Conservation (phyloP, 495 filamentous ascomycete species). For the Sporormia fimetaria region DNA sequence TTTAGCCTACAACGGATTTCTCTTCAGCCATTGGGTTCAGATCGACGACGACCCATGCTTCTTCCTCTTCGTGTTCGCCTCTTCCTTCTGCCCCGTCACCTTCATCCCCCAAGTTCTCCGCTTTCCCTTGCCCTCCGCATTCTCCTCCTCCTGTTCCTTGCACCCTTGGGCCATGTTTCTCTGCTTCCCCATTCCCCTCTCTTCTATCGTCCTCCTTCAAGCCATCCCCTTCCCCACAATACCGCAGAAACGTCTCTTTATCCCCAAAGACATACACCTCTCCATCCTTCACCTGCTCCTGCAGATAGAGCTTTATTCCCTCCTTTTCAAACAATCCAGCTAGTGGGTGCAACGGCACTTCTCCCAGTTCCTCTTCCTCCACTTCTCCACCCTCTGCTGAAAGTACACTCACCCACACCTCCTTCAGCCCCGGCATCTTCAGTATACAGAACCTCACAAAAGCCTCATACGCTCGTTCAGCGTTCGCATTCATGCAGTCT, state of each 20-base stretch:
- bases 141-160: background rate
- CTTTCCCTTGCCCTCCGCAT: background rate
- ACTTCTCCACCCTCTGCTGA: too few relatives aligned
- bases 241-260: background rate
- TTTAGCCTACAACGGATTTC: too few relatives aligned
- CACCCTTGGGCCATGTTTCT: background rate
- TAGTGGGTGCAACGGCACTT: background rate
- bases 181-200: background rate
- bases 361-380: background rate
- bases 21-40: too few relatives aligned
- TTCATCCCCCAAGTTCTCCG: background rate
- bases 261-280: background rate
- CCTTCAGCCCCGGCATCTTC: background rate
- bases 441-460: background rate
- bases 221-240: background rate
- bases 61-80: background rate
- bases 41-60: background rate
- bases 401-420: background rate
- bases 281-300: background rate
- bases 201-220: background rate
- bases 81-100: background rate
- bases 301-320: background rate
- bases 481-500: conserved; percentile 6
- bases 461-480: background rate
- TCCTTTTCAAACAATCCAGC: background rate